Conservation (phyloP, 176 grass and related monocot species). For the Raddia distichophylla region DNA sequence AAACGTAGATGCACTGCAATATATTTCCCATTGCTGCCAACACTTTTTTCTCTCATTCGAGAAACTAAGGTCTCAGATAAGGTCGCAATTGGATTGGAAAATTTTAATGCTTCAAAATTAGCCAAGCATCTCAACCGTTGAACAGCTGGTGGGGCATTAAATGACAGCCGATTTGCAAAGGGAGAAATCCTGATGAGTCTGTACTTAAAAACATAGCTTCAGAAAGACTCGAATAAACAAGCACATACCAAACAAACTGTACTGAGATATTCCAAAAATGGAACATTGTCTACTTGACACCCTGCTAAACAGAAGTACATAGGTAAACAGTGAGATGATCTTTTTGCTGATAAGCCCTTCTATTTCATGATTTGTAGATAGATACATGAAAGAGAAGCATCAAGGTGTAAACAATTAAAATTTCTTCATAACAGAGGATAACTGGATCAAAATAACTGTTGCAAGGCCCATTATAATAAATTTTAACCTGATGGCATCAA, state of each 20-base stretch:
- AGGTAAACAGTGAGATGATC: background rate
- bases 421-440: background rate
- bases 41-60: constrained; percentile 85
- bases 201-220: constrained; percentile 41
- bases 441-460: background rate
- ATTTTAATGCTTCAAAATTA: constrained; percentile 93
- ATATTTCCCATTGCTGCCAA: constrained; percentile 77
- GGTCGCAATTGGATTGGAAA: constrained; percentile 76
- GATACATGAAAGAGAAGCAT: background rate
- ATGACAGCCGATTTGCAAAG: constrained; percentile 95
- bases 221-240: constrained; percentile 12
- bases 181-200: constrained; percentile 97
- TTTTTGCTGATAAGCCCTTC: background rate
- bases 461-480: constrained; percentile 1
- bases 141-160: constrained; percentile 82
- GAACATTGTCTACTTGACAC: background rate
- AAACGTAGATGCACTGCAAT: constrained; percentile 97
- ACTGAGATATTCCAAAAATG: background rate
- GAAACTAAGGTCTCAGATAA: constrained; percentile 83
- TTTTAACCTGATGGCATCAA: constrained; percentile 9
- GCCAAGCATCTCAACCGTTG: constrained; percentile 92
- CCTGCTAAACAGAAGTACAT: background rate
- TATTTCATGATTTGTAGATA: background rate
- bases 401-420: background rate
- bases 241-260: constrained; percentile 2